phyloP scores from a whole-genome alignment of 2,329 filamentous ascomycete species.

The Pestalotiopsis sp. region DNA sequence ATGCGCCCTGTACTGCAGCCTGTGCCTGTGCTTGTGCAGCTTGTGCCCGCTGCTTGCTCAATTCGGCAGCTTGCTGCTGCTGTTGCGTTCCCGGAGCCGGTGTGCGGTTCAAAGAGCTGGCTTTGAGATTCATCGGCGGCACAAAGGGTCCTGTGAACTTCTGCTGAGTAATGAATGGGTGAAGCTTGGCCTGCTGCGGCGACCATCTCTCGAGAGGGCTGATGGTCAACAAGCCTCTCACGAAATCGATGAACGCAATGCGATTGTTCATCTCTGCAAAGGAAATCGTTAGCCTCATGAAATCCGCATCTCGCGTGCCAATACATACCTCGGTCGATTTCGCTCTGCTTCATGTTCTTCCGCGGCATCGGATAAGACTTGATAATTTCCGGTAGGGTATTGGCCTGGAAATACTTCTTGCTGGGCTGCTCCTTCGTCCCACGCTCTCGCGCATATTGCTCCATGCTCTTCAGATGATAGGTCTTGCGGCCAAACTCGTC shows the following conservation, averaged over 20 bases:
- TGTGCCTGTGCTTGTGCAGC: constrained; percentile 72
- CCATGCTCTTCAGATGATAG: constrained; percentile 94
- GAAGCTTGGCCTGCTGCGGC: constrained; percentile 93
- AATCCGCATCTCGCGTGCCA: constrained; percentile 16
- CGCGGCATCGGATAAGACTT: constrained; percentile 97
- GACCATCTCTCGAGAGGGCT: constrained; percentile 98
- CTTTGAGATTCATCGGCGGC: constrained; percentile 94
- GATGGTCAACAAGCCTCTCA: constrained; percentile 87
- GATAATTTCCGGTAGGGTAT: constrained; percentile 93
- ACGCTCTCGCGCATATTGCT: constrained; percentile 95
- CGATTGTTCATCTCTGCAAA: constrained; percentile 94
- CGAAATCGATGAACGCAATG: constrained; percentile 96
- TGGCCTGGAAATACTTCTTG: constrained; percentile 99
- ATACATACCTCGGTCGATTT: constrained; percentile 86
- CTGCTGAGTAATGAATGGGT: constrained; percentile 97
- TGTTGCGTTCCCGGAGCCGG: constrained; percentile 93
- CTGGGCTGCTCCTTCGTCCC: constrained; percentile 97
- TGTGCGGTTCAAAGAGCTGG: constrained; percentile 81
- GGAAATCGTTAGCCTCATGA: neutral
- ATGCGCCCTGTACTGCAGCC: constrained; percentile 68
- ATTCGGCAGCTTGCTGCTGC: constrained; percentile 90
- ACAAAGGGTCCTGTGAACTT: constrained; percentile 97
- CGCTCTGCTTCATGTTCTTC: constrained; percentile 98
- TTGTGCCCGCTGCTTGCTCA: constrained; percentile 88
- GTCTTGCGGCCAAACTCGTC: constrained; percentile 92